phyloP scores from a whole-genome alignment of 2,329 filamentous ascomycete genomes.

The Trichophyton equinum region DNA sequence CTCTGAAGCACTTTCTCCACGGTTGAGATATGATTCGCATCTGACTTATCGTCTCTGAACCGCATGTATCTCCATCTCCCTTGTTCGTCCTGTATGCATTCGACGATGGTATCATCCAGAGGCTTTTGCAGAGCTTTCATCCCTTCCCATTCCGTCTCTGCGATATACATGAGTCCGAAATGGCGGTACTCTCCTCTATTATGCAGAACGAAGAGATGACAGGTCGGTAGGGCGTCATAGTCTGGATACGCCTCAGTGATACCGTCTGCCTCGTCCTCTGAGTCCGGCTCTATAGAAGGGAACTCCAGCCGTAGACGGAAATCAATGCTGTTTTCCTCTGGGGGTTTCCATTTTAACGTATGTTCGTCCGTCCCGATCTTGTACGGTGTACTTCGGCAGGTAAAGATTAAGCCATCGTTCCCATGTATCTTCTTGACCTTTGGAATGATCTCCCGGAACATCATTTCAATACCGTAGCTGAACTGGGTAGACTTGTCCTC shows the following conservation, averaged over 20 bases:
- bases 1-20: conserved; percentile 80
- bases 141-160: conserved; percentile 67
- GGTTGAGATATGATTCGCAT: conserved; percentile 78
- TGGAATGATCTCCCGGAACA: conserved; percentile 79
- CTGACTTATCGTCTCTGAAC: conserved; percentile 82
- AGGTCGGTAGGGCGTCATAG: conserved; percentile 66
- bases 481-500: conserved; percentile 84
- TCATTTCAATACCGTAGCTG: conserved; percentile 77
- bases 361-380: conserved; percentile 80
- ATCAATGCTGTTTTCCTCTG: conserved; percentile 88
- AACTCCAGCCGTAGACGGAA: conserved; percentile 73
- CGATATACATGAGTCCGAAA: conserved; percentile 57
- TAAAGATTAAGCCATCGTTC: conserved; percentile 95
- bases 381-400: conserved; percentile 79
- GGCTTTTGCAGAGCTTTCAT: conserved; percentile 63
- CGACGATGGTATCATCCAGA: conserved; percentile 76
- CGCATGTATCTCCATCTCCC: conserved; percentile 75
- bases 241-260: conserved; percentile 53
- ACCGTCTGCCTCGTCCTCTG: conserved; percentile 54
- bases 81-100: conserved; percentile 68
- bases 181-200: conserved; percentile 52
- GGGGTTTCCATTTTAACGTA: conserved; percentile 97
- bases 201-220: conserved; percentile 58
- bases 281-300: conserved; percentile 55
- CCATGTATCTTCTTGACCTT: conserved; percentile 62